Conservation (phyloP, 2,329 filamentous ascomycete genomes). For the Colletotrichum sp. region DNA sequence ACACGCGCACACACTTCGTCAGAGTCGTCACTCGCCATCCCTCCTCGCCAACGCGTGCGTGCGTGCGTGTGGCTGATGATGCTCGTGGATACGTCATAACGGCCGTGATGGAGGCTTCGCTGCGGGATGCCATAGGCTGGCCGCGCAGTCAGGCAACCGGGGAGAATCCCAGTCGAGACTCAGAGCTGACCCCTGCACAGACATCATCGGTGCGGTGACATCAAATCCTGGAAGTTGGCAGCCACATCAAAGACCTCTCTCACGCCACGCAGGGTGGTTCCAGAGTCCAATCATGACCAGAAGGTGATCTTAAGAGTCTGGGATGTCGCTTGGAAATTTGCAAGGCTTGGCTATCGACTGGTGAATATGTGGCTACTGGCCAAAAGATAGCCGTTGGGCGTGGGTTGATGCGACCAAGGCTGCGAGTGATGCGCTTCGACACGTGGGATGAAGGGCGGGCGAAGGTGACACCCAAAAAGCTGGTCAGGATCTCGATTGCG, state of each 20-base stretch:
- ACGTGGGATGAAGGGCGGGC: background rate
- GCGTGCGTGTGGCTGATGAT: constrained; percentile 18
- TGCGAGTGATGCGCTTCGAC: background rate
- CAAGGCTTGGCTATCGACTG: background rate
- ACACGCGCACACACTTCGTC: background rate
- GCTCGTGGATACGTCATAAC: constrained; percentile 15
- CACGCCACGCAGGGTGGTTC: background rate
- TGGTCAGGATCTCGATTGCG: constrained; percentile 19
- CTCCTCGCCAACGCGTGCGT: background rate
- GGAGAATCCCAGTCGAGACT: constrained; percentile 3
- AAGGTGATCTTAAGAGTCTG: no score
- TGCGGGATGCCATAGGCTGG: constrained; percentile 16
- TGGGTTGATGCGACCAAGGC: background rate
- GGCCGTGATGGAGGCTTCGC: constrained; percentile 19
- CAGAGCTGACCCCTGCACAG: constrained; percentile 2
- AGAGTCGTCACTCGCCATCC: constrained; percentile 17
- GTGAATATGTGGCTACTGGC: background rate
- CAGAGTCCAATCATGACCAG: background rate
- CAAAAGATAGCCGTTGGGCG: background rate
- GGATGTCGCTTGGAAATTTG: background rate
- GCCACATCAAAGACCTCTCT: background rate
- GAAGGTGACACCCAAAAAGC: background rate
- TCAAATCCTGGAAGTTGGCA: constrained; percentile 20
- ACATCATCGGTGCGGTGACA: constrained; percentile 2
- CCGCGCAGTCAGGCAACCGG: background rate